Conservation (phyloP, 2,329 filamentous ascomycete genomes). For the Cercospora canescens region DNA sequence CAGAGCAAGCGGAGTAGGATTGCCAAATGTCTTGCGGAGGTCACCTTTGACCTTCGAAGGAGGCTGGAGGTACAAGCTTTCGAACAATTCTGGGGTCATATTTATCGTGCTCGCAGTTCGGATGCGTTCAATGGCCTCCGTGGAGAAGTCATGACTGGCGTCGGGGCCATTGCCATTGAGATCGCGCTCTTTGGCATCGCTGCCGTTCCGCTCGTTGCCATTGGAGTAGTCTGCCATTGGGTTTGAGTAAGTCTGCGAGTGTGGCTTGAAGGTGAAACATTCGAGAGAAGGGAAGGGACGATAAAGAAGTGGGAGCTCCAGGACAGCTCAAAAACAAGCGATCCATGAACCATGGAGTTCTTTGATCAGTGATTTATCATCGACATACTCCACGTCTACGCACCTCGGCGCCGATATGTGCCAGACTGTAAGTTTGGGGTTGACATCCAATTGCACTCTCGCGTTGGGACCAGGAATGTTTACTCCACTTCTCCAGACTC, state of each 20-base stretch:
- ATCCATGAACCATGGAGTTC: background rate
- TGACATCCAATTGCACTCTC: background rate
- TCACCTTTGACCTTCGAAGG: constrained; percentile 20
- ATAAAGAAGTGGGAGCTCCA: background rate
- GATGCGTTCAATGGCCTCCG: constrained; percentile 29
- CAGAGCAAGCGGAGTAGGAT: constrained; percentile 24
- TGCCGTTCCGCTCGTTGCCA: background rate
- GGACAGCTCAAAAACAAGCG: background rate
- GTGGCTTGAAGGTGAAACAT: background rate
- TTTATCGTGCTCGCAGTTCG: constrained; percentile 55
- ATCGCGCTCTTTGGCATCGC: background rate
- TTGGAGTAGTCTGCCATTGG: background rate
- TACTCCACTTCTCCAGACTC: background rate
- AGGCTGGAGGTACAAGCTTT: constrained; percentile 26
- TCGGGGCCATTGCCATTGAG: background rate
- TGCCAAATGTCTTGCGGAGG: constrained; percentile 32
- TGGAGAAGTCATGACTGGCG: background rate
- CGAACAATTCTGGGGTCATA: constrained; percentile 23
- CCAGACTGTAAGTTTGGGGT: background rate
- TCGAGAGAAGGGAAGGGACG: background rate
- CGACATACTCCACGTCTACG: background rate
- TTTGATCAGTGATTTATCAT: background rate
- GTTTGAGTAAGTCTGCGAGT: background rate
- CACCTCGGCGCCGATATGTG: background rate
- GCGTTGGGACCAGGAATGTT: background rate